A percentile compares a stretch with the other conserved stretches of the same genome.
These are phyloP conservation scores for Jackrogersella multiformis DNA, from an alignment of 495 filamentous ascomycete species.

Conservation along the genomic window DNA sequence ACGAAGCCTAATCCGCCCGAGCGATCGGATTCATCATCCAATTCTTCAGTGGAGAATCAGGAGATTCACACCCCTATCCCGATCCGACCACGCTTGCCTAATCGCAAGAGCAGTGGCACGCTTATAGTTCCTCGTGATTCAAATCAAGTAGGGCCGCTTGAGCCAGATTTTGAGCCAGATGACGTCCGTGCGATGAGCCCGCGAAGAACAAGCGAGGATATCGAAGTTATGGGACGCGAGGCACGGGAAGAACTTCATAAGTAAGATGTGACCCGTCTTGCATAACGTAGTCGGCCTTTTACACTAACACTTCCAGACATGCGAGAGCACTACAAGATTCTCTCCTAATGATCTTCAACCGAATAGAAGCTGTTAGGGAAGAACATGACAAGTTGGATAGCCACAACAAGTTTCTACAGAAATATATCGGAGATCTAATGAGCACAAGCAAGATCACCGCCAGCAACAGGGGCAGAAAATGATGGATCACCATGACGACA, in stretches of 20 bases:
- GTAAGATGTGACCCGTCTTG: slow-evolving; percentile 49
- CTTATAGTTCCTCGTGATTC: slow-evolving; percentile 82
- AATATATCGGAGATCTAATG: slow-evolving; percentile 87
- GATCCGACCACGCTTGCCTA: slow-evolving; percentile 61
- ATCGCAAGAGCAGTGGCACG: slow-evolving; percentile 79
- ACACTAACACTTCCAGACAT: slow-evolving; percentile 66
- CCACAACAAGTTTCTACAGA: slow-evolving; percentile 93
- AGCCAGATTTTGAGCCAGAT: slow-evolving; percentile 74
- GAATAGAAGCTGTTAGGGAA: slow-evolving; percentile 90
- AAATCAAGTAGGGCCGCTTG: slow-evolving; percentile 70
- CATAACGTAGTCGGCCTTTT: slow-evolving; percentile 56
- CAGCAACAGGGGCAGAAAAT: slow-evolving; percentile 63
- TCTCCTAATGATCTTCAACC: slow-evolving; percentile 85
- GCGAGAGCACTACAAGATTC: slow-evolving; percentile 87
- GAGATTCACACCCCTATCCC: slow-evolving; percentile 57
- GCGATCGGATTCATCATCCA: slow-evolving; percentile 53
- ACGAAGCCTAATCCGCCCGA: slow-evolving; percentile 44
- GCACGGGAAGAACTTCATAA: slow-evolving; percentile 66
- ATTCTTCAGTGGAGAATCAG: slow-evolving; percentile 48
- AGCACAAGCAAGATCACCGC: slow-evolving; percentile 82
- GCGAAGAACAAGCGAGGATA: slow-evolving; percentile 84
- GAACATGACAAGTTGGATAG: slow-evolving; percentile 95
- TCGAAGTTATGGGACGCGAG: slow-evolving; percentile 84
- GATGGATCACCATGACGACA: slow-evolving; percentile 6
- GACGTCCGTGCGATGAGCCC: slow-evolving; percentile 97